Evolutionary conservation across 2,329 filamentous ascomycete genomes (phyloP), one percentile per base, ranked within the genome.

Genomic region (Aspergillus sp.): DNA sequence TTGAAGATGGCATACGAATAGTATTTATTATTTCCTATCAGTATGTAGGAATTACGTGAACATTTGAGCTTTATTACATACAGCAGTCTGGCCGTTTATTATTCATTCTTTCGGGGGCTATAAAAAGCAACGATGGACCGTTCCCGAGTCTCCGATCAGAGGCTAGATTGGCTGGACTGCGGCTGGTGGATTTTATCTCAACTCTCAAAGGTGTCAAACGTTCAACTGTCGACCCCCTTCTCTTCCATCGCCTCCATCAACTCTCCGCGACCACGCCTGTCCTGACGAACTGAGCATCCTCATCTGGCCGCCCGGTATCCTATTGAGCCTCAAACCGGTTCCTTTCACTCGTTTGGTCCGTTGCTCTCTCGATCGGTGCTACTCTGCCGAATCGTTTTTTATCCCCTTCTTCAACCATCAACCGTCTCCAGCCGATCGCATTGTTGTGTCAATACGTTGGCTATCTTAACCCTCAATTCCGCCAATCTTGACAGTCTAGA

Each of bases 271-370:
- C 20, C 27, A 40, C 47, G 47, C 40, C 46, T 27, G 20, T 44
- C 30, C 27, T 49, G 33, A 44, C 53, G 50, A 46, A 24, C 22
- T 45, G 27, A 27, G 37, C 30, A 33, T 19, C 33, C 27, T 30
- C 34, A 42, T 39, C 45, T 53, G 45, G 39, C 44, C 39, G 37
- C 22, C 44, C 44, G 37, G 47, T 56, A 42, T 56, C 15, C 24
- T 47, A 24, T 50, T 53, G 56, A 58, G 48, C 57, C 49, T 56
- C 37, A 40, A 48, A 41, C 46, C 47, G 52, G 48, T 51, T 59
- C 57, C 52, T 52, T 59, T 46, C 54, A 56, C 52, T 56, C 52
- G 52, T 53, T 59, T 59, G 57, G 57, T 53, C 53, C 33, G 44
- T 59, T 42, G 24, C 44, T 56, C 51, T 46, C 48, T n/a, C 39